phyloP scores from a whole-genome alignment of 331 rosid species.

The Erythrophleum ivorense region DNA sequence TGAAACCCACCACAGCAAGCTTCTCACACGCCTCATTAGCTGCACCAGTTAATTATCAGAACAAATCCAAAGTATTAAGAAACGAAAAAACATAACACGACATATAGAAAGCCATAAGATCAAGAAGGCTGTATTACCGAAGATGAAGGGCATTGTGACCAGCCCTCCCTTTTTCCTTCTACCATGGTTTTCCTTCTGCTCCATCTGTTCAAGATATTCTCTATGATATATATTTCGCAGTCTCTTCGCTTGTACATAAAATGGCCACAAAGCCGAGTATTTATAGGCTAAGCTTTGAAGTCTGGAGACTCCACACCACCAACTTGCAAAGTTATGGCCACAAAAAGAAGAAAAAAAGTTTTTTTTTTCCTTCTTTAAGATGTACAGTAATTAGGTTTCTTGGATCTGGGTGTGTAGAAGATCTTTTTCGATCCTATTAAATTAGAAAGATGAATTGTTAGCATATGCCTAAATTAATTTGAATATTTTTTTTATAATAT shows the following conservation, averaged over 20 bases:
- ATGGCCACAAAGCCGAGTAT: constrained; percentile 31
- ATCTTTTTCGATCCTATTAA: background rate
- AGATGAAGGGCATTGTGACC: constrained; percentile 93
- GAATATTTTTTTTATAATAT: background rate
- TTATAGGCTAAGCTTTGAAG: constrained; percentile 39
- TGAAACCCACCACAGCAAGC: constrained; percentile 92
- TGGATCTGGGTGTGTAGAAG: background rate
- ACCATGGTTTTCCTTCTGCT: constrained; percentile 43
- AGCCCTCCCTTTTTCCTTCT: constrained; percentile 74
- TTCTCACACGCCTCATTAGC: constrained; percentile 88
- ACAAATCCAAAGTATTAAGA: too few relatives aligned
- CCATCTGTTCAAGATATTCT: constrained; percentile 38
- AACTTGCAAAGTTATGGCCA: constrained; percentile 37
- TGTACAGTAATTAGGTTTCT: background rate
- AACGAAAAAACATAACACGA: too few relatives aligned
- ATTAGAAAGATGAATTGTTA: background rate
- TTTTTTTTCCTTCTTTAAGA: background rate
- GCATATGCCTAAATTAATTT: background rate
- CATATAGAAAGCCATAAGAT: background rate
- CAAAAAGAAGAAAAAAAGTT: background rate
- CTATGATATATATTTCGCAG: background rate
- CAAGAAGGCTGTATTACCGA: constrained; percentile 53
- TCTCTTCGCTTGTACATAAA: background rate
- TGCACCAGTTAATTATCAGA: constrained; percentile 27
- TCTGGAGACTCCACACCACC: constrained; percentile 17